Base-by-base conservation (phyloP, 257 asterid species). In the Perilla frutescens region DNA sequence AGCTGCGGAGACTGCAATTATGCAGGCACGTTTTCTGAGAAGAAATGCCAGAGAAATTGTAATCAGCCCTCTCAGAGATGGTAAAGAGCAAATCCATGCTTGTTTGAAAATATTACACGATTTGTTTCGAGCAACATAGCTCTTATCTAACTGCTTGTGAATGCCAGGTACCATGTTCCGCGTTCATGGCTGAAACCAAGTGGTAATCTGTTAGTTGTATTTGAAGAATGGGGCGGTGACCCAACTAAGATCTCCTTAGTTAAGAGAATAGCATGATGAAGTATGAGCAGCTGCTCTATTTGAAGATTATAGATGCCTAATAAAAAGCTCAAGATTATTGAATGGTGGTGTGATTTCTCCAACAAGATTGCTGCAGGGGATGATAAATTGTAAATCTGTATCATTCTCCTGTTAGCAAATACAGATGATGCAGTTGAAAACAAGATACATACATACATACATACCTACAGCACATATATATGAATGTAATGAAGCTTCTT, bases 41-140 rank as follows among this genome's bases (percentile, higher is more conserved):
- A 71, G 71, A 92, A 94, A 82, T 94, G 99, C 69, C 92, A 79
- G 68, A 74, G 72, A 20, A 75, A 79, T n/a, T 94, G 99, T 26
- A 94, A 93, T 43, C 79, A 88, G 39, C 99, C 99, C 41, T 88
- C 99, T 68, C 98, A 95, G 64, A 90, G 91, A 95, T 95, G 98
- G 98, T 92, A 83, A 84, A 71, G 62, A 31, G 47, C 26, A 11
- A 12, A 26, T 12, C 41, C 60, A n/a, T 11, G 12, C 49, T 62
- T 44, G 0, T 1, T 56, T 13, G 6, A 6, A 60, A 62, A 37
- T 37, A 7, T 6, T 4, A 7, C 40, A 51, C 20, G 6, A 40
- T 51, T 20, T 40, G 3, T 12, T 12, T 48, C 12, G 37, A 40
- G 13, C 12, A 61, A 37, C 48, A 32, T 20, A 36, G 47, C 15